Conservation (phyloP, 345 rosid genomes). For the Schrenkiella parvula region DNA sequence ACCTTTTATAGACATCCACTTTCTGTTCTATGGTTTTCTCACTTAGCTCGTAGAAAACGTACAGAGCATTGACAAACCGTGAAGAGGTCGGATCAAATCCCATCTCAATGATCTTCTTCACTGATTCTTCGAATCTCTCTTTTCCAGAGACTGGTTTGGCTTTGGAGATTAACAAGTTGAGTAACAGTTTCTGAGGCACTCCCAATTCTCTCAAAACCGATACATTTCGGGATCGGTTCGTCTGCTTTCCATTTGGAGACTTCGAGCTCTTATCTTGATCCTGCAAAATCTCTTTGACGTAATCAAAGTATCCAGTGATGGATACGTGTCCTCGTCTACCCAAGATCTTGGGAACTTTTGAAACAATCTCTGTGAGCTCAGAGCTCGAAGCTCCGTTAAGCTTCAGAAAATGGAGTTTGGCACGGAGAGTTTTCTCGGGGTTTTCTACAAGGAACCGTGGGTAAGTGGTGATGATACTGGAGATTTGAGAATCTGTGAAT, state of each 20-base stretch:
- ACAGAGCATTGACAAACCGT: conserved; percentile 34
- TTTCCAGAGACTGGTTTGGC: neutral
- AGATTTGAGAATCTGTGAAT: conserved; percentile 32
- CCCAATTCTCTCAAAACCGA: conserved; percentile 28
- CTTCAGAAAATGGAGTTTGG: conserved; percentile 33
- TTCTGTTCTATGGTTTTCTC: conserved; percentile 23
- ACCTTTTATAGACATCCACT: conserved; percentile 7
- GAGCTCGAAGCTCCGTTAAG: conserved; percentile 32
- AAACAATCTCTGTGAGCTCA: conserved; percentile 22
- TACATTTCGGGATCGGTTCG: conserved; percentile 17
- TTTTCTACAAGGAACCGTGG: conserved; percentile 29
- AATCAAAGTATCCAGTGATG: neutral
- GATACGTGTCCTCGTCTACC: neutral
- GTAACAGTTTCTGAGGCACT: conserved; percentile 22
- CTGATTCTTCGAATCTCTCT: conserved; percentile 16
- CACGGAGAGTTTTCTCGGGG: conserved; percentile 28
- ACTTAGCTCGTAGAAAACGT: neutral
- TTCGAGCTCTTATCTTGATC: neutral
- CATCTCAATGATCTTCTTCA: conserved; percentile 23
- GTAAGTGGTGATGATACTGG: neutral
- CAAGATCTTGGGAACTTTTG: conserved; percentile 21
- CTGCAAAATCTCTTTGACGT: conserved; percentile 16
- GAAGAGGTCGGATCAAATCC: conserved; percentile 31
- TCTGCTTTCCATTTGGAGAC: neutral
- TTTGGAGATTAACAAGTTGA: conserved; percentile 5